Evolutionary conservation across 768 basidiomycete genomes (phyloP).

Genomic region (Phanerochaete carnosa): DNA sequence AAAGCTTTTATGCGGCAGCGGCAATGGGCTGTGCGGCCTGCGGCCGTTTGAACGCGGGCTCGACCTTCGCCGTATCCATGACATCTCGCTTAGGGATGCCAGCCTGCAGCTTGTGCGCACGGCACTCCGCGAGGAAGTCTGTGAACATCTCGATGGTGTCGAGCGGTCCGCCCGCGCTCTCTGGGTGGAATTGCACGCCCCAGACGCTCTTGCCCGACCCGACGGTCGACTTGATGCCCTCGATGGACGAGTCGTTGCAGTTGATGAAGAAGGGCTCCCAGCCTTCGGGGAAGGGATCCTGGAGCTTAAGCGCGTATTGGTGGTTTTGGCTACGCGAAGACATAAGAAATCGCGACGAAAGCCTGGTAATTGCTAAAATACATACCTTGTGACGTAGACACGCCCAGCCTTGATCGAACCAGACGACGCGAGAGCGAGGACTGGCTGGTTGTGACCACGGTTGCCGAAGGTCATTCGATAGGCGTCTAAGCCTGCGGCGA

Average conservation of each 20-base stretch:
- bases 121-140: slow-evolving; percentile 84
- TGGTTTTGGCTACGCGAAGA: slow-evolving; percentile 75
- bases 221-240: slow-evolving; percentile 93
- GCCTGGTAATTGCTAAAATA: background rate
- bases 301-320: slow-evolving; percentile 93
- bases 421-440: slow-evolving; percentile 88
- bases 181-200: slow-evolving; percentile 99
- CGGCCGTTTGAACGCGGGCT: slow-evolving; percentile 11
- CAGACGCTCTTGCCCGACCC: slow-evolving; percentile 90
- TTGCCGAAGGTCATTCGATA: slow-evolving; percentile 99
- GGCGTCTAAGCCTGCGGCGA: slow-evolving; percentile 94
- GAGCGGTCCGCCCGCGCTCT: slow-evolving; percentile 96
- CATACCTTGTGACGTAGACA: slow-evolving; percentile 77
- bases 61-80: slow-evolving; percentile 21
- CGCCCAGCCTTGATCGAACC: slow-evolving; percentile 94
- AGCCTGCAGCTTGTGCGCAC: slow-evolving; percentile 44
- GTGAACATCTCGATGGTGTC: slow-evolving; percentile 99
- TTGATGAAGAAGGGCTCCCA: slow-evolving; percentile 99
- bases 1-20: slow-evolving; percentile 21
- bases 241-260: slow-evolving; percentile 98
- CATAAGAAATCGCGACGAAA: background rate
- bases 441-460: slow-evolving; percentile 98
- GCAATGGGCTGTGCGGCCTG: slow-evolving; percentile 20
- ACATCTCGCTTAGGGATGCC: slow-evolving; percentile 10
- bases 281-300: slow-evolving; percentile 92